Conservation (phyloP, 2,329 filamentous ascomycete species). For the Berkeleyomyces basicola region DNA sequence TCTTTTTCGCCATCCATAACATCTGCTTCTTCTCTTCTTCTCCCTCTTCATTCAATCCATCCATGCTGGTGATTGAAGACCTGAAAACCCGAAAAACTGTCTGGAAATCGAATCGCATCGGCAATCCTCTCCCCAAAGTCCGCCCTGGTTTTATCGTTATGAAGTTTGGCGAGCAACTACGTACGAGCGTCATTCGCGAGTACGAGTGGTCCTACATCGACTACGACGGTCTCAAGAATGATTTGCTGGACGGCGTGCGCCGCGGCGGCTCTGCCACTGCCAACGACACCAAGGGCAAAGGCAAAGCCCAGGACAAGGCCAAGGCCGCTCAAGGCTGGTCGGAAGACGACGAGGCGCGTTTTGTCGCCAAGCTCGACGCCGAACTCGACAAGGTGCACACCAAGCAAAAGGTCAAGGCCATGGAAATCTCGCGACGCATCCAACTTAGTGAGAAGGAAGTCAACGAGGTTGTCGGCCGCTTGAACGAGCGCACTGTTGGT, state of each 20-base stretch:
- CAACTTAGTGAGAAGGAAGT: conserved; percentile 79
- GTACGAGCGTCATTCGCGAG: conserved; percentile 87
- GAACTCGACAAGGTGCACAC: conserved; percentile 96
- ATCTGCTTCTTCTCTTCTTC: background rate
- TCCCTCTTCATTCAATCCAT: conserved; percentile 11
- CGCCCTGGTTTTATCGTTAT: conserved; percentile 41
- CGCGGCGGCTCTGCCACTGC: conserved; percentile 21
- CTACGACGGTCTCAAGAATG: conserved; percentile 82
- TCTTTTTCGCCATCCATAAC: background rate
- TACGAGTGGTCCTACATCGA: conserved; percentile 98
- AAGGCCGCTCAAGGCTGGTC: conserved; percentile 47
- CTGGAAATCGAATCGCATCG: conserved; percentile 24
- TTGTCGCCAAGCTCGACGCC: conserved; percentile 70
- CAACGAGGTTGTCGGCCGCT: conserved; percentile 62
- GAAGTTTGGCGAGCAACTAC: conserved; percentile 93
- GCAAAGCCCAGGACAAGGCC: conserved; percentile 22
- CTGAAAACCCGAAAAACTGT: conserved; percentile 27
- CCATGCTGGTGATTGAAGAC: conserved; percentile 38
- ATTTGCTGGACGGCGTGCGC: conserved; percentile 51
- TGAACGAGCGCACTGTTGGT: conserved; percentile 44
- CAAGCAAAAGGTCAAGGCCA: conserved; percentile 93
- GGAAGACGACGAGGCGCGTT: conserved; percentile 79
- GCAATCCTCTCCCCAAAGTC: conserved; percentile 21
- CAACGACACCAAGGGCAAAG: conserved; percentile 20
- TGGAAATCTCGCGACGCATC: conserved; percentile 87